Percentiles rank a stretch among this genome's conserved stretches.
These are phyloP conservation scores for Alternaria sp. DNA, from an alignment of 2,329 filamentous ascomycete genomes.

Conservation along the genomic window DNA sequence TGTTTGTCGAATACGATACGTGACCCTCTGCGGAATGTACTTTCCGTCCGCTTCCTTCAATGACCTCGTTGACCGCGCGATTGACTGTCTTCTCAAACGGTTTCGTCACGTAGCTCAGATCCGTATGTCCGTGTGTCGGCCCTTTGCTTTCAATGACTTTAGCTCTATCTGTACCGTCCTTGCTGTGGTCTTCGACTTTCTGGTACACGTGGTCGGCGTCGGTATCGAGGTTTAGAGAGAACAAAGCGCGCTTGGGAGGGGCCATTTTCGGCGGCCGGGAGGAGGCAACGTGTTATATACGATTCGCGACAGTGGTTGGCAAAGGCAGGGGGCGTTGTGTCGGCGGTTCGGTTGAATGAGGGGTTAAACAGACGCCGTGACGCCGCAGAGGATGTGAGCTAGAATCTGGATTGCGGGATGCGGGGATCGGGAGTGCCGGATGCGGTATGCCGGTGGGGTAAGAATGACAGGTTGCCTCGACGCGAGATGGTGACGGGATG, in stretches of 20 bases:
- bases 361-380: constrained; percentile 13
- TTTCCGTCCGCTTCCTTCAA: constrained; percentile 35
- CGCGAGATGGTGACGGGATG: background rate
- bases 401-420: constrained; percentile 11
- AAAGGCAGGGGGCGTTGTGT: background rate
- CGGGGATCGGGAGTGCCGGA: constrained; percentile 23
- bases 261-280: constrained; percentile 18
- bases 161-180: constrained; percentile 36
- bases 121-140: constrained; percentile 39
- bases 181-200: constrained; percentile 46
- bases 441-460: constrained; percentile 38
- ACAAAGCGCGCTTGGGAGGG: constrained; percentile 41
- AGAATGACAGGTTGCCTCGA: constrained; percentile 6
- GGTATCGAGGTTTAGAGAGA: constrained; percentile 50
- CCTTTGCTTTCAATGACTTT: constrained; percentile 45
- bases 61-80: constrained; percentile 38
- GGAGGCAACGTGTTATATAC: constrained; percentile 13
- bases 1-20: constrained; percentile 22
- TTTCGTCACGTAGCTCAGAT: constrained; percentile 45
- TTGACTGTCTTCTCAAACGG: constrained; percentile 46
- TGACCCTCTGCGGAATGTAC: constrained; percentile 30
- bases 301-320: background rate
- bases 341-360: constrained; percentile 21
- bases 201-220: constrained; percentile 49
- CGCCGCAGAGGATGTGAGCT: constrained; percentile 10